Conservation (phyloP, 2,329 filamentous ascomycete genomes). For the Penicillium sumatraense region DNA sequence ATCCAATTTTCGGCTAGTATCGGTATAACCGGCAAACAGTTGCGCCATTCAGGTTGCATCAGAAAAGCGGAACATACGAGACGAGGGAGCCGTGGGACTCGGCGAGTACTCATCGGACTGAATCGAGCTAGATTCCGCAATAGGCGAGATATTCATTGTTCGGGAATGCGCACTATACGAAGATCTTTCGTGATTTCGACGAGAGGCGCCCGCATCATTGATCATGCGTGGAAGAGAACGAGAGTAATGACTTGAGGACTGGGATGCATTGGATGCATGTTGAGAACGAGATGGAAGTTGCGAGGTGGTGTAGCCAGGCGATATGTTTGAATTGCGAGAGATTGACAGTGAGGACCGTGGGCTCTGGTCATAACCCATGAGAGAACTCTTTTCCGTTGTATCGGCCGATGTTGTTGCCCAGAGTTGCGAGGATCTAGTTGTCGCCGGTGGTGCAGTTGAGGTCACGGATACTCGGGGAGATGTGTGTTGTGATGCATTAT, state of each 20-base stretch:
- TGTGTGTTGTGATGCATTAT: conserved; percentile 5
- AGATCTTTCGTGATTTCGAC: not conserved
- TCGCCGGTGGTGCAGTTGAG: not conserved
- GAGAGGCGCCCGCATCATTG: not conserved
- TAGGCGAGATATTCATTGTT: conserved; percentile 2
- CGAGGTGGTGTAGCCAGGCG: not conserved
- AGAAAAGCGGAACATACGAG: conserved; percentile 11
- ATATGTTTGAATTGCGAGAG: not conserved
- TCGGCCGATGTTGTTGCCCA: conserved; percentile 14
- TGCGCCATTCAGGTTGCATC: conserved; percentile 1
- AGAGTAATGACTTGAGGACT: conserved; percentile 11
- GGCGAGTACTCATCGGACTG: conserved; percentile 1
- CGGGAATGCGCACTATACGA: conserved; percentile 2
- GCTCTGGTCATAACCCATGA: not conserved
- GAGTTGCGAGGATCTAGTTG: conserved; percentile 15
- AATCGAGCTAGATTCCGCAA: not conserved
- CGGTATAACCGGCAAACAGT: too few relatives aligned
- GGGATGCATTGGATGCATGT: conserved; percentile 8
- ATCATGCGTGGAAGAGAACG: conserved; percentile 2
- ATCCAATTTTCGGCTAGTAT: too few relatives aligned
- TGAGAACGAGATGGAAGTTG: not conserved
- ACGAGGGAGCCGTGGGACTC: conserved; percentile 4
- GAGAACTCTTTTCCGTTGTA: conserved; percentile 1
- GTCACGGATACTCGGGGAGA: conserved; percentile 5
- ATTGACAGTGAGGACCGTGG: not conserved